Percentiles rank a stretch among this genome's conserved stretches.
These are phyloP conservation scores for Microbotryomycetes sp. DNA, from an alignment of 1,284 basidiomycete species.

Conservation along the genomic window DNA sequence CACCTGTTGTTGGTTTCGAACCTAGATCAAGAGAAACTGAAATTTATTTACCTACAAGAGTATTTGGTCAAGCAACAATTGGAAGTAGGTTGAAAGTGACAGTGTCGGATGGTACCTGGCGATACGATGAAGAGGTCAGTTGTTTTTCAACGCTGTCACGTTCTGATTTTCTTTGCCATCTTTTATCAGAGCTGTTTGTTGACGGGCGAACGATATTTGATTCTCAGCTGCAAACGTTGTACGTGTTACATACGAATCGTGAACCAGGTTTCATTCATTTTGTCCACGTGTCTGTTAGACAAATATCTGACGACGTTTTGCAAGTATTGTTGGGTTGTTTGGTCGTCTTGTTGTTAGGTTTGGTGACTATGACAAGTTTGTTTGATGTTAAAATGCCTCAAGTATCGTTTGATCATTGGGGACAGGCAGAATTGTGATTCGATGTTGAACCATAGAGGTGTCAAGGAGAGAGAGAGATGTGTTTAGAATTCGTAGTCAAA, in stretches of 20 bases:
- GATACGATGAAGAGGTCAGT: conserved; percentile 31
- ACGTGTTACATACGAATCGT: conserved; percentile 22
- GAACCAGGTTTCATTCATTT: conserved; percentile 27
- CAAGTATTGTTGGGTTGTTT: neutral
- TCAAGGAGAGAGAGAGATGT: too few species aligned
- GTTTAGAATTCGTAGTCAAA: too few species aligned
- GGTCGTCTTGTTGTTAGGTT: neutral
- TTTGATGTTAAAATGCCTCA: neutral
- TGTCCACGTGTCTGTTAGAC: conserved; percentile 10
- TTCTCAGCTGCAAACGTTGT: conserved; percentile 29
- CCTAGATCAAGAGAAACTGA: conserved; percentile 32
- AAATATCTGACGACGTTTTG: neutral
- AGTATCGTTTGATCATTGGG: neutral
- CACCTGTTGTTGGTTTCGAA: conserved; percentile 8
- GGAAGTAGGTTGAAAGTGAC: conserved; percentile 12
- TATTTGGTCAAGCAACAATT: conserved; percentile 20
- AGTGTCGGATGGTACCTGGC: conserved; percentile 27
- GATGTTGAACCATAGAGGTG: neutral
- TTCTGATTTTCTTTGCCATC: neutral
- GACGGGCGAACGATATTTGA: neutral
- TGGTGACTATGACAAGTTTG: neutral
- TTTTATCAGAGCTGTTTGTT: neutral
- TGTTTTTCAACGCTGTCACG: neutral
- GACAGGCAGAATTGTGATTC: neutral
- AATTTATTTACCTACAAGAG: conserved; percentile 34